Evolutionary conservation across 768 basidiomycete species (phyloP).

Genomic region (Hygrocybe punicea): DNA sequence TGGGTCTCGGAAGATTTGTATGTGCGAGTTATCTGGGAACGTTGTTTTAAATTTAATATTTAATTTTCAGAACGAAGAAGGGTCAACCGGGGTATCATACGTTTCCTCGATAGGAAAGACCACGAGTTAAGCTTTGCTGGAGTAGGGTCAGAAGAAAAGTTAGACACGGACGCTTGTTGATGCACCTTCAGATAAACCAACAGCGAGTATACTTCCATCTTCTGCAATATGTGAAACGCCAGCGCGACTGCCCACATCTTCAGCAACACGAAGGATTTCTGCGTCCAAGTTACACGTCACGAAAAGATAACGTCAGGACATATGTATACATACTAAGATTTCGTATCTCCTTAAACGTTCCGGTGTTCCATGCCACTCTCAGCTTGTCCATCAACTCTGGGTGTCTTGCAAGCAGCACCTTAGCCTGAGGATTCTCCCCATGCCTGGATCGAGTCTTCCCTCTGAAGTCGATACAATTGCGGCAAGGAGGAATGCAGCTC

Average conservation of each 20-base stretch:
- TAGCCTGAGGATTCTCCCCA: not conserved
- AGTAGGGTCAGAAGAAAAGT: not conserved
- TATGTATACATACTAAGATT: conserved; percentile 1
- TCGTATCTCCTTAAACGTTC: conserved; percentile 1
- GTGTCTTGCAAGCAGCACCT: not conserved
- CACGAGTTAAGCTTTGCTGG: conserved; percentile 6
- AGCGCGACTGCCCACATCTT: not conserved
- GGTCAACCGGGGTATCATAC: too few species aligned
- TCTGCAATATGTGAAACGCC: not conserved
- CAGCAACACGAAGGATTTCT: not conserved
- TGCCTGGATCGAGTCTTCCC: not conserved
- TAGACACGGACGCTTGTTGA: not conserved
- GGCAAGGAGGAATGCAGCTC: not conserved
- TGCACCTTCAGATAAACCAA: not conserved
- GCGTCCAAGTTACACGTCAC: not conserved
- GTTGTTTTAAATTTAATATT: too few species aligned
- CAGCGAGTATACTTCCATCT: not conserved
- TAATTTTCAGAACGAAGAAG: too few species aligned
- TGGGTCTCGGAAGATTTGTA: conserved; percentile 75
- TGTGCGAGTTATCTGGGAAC: too few species aligned
- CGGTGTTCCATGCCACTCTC: not conserved
- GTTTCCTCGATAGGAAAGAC: conserved; percentile 6
- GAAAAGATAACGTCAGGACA: not conserved
- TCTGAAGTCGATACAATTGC: not conserved
- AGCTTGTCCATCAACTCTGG: not conserved